Evolutionary conservation across 2,329 filamentous ascomycete species (phyloP).

Genomic region (Pseudogymnoascus sp.): DNA sequence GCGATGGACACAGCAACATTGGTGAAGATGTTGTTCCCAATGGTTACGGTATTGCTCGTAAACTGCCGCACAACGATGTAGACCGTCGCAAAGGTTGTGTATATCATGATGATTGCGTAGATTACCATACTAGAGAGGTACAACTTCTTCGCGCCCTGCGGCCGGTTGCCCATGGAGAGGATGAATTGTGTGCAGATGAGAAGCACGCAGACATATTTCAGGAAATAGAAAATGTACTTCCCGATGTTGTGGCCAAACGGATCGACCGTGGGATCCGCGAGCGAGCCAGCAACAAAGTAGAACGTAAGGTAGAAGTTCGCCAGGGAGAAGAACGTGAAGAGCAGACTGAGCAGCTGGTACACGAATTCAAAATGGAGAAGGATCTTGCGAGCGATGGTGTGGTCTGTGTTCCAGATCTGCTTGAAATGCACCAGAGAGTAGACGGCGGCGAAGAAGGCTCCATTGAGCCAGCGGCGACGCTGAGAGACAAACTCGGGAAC

Average conservation of each 20-base stretch:
- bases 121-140: slow-evolving; percentile 82
- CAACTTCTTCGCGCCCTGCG: slow-evolving; percentile 86
- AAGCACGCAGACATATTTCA: slow-evolving; percentile 78
- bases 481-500: slow-evolving; percentile 97
- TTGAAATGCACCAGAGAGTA: slow-evolving; percentile 93
- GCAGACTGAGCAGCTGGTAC: slow-evolving; percentile 84
- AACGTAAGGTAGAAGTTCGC: slow-evolving; percentile 99
- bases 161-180: slow-evolving; percentile 88
- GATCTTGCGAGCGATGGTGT: slow-evolving; percentile 80
- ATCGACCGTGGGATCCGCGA: slow-evolving; percentile 70
- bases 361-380: slow-evolving; percentile 90
- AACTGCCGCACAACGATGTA: slow-evolving; percentile 87
- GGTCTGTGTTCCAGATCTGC: slow-evolving; percentile 89
- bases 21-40: slow-evolving; percentile 87
- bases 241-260: slow-evolving; percentile 87
- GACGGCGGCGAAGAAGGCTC: slow-evolving; percentile 95
- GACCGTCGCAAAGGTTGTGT: slow-evolving; percentile 81
- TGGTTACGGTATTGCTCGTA: slow-evolving; percentile 38
- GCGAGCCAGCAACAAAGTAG: slow-evolving; percentile 91
- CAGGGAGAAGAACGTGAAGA: slow-evolving; percentile 97
- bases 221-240: slow-evolving; percentile 72
- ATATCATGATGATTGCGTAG: slow-evolving; percentile 91
- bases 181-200: slow-evolving; percentile 95
- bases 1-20: slow-evolving; percentile 87
- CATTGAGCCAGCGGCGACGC: slow-evolving; percentile 92